Conservation (phyloP, 257 asterid species). For the Cruciata laevipes region DNA sequence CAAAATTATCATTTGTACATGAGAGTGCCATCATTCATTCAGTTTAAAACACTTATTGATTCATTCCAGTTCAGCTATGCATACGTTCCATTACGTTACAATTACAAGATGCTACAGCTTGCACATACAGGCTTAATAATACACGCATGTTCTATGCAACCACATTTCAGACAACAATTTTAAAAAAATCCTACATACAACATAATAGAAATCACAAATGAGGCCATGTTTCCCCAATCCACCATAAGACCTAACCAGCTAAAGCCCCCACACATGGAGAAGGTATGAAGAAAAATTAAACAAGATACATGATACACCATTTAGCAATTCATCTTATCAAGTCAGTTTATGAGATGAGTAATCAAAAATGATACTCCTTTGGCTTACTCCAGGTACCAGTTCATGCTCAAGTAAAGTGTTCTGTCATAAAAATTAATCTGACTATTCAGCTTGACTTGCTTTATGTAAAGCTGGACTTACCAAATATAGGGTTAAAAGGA, state of each 20-base stretch:
- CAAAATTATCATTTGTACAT: background rate
- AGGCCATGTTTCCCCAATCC: background rate
- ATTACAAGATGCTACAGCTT: background rate
- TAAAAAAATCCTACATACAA: background rate
- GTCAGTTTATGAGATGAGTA: background rate
- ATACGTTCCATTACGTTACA: background rate
- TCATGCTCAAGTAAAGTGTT: background rate
- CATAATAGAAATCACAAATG: background rate
- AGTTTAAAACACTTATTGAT: background rate
- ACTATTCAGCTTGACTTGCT: background rate
- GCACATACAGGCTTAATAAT: background rate
- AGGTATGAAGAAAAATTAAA: background rate
- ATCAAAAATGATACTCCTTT: background rate
- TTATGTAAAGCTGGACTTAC: background rate
- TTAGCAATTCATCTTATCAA: background rate
- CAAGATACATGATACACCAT: background rate
- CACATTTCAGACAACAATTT: background rate
- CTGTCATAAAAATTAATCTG: background rate
- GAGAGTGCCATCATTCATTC: too few relatives aligned
- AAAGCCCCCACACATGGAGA: background rate
- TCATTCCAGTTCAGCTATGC: background rate
- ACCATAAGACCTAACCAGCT: background rate
- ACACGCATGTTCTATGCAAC: background rate
- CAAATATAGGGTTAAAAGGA: background rate
- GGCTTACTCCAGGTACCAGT: too few relatives aligned